A percentile compares a stretch with the other conserved stretches of the same genome.
These are phyloP conservation scores for Colletotrichum horii DNA, from an alignment of 2,329 filamentous ascomycete genomes.

Conservation along the genomic window DNA sequence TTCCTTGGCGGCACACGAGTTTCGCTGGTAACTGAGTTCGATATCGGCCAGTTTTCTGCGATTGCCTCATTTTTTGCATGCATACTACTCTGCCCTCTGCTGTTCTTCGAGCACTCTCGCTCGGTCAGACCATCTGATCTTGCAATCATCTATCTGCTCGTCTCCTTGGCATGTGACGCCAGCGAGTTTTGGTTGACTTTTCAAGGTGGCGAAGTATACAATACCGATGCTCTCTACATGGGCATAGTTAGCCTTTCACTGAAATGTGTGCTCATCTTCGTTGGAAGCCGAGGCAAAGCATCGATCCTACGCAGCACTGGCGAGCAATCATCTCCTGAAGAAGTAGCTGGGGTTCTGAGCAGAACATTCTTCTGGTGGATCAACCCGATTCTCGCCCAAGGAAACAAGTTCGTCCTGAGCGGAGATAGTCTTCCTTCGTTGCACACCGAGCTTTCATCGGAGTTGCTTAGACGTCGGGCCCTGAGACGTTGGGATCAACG, in stretches of 20 bases:
- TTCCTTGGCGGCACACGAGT: neutral
- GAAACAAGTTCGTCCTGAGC: neutral
- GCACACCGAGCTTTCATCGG: neutral
- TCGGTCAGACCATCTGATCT: slow-evolving; percentile 1
- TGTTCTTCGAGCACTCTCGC: neutral
- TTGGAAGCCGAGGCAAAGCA: neutral
- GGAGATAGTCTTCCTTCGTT: neutral
- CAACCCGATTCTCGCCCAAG: neutral
- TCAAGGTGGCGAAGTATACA: neutral
- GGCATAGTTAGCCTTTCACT: neutral
- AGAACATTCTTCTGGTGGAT: slow-evolving; percentile 7
- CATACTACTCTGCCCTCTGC: neutral
- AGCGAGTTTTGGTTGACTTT: neutral
- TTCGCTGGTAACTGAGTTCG: neutral
- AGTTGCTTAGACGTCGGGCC: neutral
- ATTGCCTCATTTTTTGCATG: neutral
- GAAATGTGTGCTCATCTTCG: neutral
- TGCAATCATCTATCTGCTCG: neutral
- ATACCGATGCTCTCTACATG: neutral
- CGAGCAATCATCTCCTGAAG: neutral
- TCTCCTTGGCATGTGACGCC: neutral
- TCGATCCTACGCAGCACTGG: neutral
- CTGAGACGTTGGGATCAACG: neutral
- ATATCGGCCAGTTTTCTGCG: neutral
- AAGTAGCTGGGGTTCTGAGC: neutral